These are phyloP conservation scores for Debaryomyces prosopidis DNA, from an alignment of 805 yeast species.

Conservation along the genomic window DNA sequence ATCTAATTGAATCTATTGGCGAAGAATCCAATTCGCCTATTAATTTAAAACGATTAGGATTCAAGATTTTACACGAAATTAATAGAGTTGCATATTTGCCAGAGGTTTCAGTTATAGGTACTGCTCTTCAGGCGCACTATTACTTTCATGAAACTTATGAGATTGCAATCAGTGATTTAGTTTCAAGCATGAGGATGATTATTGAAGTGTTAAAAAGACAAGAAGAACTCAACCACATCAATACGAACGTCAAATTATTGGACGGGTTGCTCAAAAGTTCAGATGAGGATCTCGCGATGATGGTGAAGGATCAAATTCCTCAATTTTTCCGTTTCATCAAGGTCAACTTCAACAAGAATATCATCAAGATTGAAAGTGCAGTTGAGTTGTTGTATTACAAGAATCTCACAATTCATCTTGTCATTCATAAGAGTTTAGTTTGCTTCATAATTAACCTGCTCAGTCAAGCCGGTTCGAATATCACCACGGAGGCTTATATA, in stretches of 20 bases:
- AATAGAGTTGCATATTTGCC: conserved; percentile 52
- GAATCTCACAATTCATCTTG: conserved; percentile 55
- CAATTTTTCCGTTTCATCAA: conserved; percentile 28
- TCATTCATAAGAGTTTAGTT: conserved; percentile 51
- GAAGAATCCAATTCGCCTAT: conserved; percentile 14
- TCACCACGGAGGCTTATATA: conserved; percentile 12
- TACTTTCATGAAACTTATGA: conserved; percentile 18
- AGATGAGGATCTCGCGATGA: conserved; percentile 22
- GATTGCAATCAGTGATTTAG: conserved; percentile 21
- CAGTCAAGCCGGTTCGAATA: conserved; percentile 6
- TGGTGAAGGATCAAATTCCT: conserved; percentile 26
- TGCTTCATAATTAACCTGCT: conserved; percentile 28
- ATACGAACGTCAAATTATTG: conserved; percentile 23
- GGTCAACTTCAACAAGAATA: conserved; percentile 20
- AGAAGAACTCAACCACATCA: conserved; percentile 15
- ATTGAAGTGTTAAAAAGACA: conserved; percentile 21
- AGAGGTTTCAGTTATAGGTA: conserved; percentile 55
- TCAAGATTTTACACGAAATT: conserved; percentile 52
- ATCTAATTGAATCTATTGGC: conserved; percentile 8
- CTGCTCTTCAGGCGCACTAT: conserved; percentile 37
- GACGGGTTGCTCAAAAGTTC: conserved; percentile 14
- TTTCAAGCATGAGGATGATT: conserved; percentile 31
- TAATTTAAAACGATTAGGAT: conserved; percentile 52
- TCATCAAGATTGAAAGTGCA: conserved; percentile 42
- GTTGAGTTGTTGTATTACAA: conserved; percentile 60